These are phyloP conservation scores for Luffa acutangula DNA, from an alignment of 306 rosid species.

Conservation along the genomic window DNA sequence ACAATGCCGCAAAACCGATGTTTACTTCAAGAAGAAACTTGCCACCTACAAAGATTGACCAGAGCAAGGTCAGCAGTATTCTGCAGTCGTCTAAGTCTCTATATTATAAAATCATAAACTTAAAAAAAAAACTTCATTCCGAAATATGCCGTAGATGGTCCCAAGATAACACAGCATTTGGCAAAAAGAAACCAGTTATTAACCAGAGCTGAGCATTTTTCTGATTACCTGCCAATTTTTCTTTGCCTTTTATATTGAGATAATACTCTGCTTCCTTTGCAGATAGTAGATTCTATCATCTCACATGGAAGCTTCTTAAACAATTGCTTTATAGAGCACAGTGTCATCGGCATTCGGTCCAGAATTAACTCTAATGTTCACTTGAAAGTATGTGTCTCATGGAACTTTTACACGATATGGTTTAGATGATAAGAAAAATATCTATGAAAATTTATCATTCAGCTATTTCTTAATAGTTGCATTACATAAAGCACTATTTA, in stretches of 20 bases:
- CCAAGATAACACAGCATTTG: background rate
- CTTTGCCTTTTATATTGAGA: background rate
- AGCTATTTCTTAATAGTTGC: background rate
- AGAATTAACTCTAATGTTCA: constrained; percentile 66
- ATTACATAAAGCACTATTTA: background rate
- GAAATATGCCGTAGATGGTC: background rate
- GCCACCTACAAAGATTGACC: constrained; percentile 82
- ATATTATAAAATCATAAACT: background rate
- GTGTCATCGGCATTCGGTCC: constrained; percentile 87
- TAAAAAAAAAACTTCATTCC: background rate
- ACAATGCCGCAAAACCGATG: constrained; percentile 79
- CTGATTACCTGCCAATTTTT: background rate
- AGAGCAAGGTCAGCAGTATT: constrained; percentile 54
- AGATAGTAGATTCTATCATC: constrained; percentile 84
- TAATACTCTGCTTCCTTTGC: constrained; percentile 20
- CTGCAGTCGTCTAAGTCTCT: background rate
- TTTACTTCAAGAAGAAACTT: constrained; percentile 91
- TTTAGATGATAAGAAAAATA: background rate
- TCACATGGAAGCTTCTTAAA: constrained; percentile 91
- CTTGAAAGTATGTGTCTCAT: constrained; percentile 55
- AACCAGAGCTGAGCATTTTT: background rate
- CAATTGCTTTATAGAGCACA: constrained; percentile 65
- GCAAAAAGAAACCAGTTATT: background rate
- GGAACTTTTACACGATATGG: background rate
- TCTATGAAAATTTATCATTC: background rate